Base-by-base conservation (phyloP, 345 rosid species). In the Eucalyptus guilfoylei region DNA sequence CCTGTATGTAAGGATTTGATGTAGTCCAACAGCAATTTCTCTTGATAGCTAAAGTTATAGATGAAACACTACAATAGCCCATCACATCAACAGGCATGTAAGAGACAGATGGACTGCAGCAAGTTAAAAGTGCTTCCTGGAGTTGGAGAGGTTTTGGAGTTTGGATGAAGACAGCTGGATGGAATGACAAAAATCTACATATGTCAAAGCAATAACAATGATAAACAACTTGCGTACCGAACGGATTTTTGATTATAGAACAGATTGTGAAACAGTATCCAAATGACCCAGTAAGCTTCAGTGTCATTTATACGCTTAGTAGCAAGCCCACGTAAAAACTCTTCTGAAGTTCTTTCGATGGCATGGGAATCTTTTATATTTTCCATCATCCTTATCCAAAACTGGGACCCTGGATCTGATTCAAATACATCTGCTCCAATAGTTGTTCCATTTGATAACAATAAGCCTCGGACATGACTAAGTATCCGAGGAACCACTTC, bases 231-330 rank as follows among this genome's bases (percentile, higher is more conserved):
- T 81, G 69, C 98, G 86, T 67, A 95, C 99, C 98, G 95, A 92
- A 95, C 89, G 44, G 98, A 94, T 87, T 93, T 91, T 55, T 94
- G 94, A 85, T 91, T 89, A 86, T 92, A 87, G 50, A 95, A 87
- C 89, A 88, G 87, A 80, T 48, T 91, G 91, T 93, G 93, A 93
- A 95, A 98, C 94, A 97, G 89, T 86, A 94, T 88, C 98, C 99
- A 95, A 87, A 96, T 91, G 87, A 91, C 93, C 98, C 99, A 97
- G 90, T 95, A 98, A 87, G 97, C 98, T 94, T 98, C 99, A 88
- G 91, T 86, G 90, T 97, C 98, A 90, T 91, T 94, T 62, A 92
- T 95, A 89, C 85, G 88, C 88, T 93, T 94, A 89, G 89, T 91
- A 91, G 92, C 94, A 89, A 98, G 93, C 92, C 95, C 97, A 91